phyloP scores from a whole-genome alignment of 441 rosid genomes.

The Breynia disticha region DNA sequence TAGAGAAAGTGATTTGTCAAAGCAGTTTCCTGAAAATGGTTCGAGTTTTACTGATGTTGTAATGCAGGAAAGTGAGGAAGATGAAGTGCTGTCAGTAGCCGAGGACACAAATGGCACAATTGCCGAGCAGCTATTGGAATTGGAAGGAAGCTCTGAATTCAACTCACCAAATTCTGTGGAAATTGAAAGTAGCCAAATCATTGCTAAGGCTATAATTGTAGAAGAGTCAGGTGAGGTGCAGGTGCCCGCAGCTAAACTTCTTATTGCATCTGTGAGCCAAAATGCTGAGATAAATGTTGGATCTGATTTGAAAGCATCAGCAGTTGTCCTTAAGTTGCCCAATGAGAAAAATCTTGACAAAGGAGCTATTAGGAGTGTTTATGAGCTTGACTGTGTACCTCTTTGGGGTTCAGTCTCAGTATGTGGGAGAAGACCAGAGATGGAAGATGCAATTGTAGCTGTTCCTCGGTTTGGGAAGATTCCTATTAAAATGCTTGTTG shows the following conservation, averaged over 20 bases:
- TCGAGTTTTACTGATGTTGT: constrained; percentile 28
- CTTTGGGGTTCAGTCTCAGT: constrained; percentile 73
- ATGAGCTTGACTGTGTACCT: constrained; percentile 70
- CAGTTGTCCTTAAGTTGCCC: constrained; percentile 32
- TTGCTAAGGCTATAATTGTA: constrained; percentile 28
- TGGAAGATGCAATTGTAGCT: constrained; percentile 77
- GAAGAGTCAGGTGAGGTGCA: constrained; percentile 26
- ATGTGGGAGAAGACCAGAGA: constrained; percentile 86
- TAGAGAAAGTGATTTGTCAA: constrained; percentile 35
- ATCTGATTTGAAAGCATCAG: constrained; percentile 26
- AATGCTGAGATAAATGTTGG: constrained; percentile 31
- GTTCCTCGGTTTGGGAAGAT: constrained; percentile 52
- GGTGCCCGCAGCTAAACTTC: constrained; percentile 27
- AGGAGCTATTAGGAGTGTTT: constrained; percentile 44
- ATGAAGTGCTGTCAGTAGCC: constrained; percentile 44
- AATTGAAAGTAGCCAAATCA: constrained; percentile 26
- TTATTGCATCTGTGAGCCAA: constrained; percentile 26
- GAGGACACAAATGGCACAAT: constrained; percentile 61
- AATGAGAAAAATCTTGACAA: constrained; percentile 27
- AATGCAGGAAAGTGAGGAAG: constrained; percentile 39
- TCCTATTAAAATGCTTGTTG: constrained; percentile 68
- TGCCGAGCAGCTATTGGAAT: constrained; percentile 42
- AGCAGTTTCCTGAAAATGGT: constrained; percentile 21
- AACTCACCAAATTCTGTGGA: constrained; percentile 29
- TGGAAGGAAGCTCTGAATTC: constrained; percentile 35